Conservation (phyloP, 176 grass and related monocot genomes). For the Paspalum vaginatum region DNA sequence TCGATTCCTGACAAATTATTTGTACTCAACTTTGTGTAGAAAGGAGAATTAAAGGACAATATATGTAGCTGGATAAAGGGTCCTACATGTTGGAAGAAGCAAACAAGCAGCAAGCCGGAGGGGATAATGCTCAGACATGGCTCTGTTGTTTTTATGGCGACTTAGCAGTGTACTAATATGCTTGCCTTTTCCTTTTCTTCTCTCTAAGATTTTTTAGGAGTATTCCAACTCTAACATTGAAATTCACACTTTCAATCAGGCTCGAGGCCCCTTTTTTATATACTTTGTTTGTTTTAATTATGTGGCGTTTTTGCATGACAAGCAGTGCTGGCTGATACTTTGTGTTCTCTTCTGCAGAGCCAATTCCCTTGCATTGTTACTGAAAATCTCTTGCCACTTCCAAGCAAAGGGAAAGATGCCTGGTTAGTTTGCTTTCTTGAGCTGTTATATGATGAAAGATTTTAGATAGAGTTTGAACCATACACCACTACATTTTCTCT, state of each 20-base stretch:
- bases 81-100: too few relatives aligned
- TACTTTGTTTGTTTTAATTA: conserved; percentile 29
- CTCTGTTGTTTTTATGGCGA: not conserved
- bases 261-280: conserved; percentile 4
- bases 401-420: conserved; percentile 82
- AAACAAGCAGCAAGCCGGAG: too few relatives aligned
- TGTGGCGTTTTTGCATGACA: conserved; percentile 19
- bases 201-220: conserved; percentile 89
- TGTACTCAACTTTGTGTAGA: too few relatives aligned
- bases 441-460: not conserved
- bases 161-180: conserved; percentile 23
- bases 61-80: too few relatives aligned
- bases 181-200: conserved; percentile 29
- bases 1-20: too few relatives aligned
- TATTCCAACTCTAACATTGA: conserved; percentile 90
- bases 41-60: too few relatives aligned
- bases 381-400: conserved; percentile 81
- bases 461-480: conserved; percentile 5
- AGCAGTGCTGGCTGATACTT: conserved; percentile 14
- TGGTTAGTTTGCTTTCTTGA: conserved; percentile 61
- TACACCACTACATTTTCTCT: not conserved
- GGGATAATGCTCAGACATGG: too few relatives aligned
- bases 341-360: conserved; percentile 62
- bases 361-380: conserved; percentile 85
- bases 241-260: conserved; percentile 99